Evolutionary conservation across 2,329 filamentous ascomycete genomes (phyloP).

Genomic region (Macrophomina pseudophaseolina): DNA sequence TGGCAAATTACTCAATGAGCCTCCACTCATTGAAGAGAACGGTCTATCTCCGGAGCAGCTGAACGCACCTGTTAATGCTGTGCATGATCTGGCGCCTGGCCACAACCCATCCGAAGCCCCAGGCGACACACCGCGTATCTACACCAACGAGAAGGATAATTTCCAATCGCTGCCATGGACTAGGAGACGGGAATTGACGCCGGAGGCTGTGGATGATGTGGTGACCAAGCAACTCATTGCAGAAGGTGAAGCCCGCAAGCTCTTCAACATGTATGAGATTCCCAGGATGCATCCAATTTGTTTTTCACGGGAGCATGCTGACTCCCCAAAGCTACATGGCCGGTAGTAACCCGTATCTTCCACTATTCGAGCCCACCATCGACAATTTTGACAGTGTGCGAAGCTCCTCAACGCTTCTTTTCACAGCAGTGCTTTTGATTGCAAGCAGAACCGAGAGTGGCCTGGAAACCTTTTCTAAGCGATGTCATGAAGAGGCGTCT

Average conservation of each 20-base stretch:
- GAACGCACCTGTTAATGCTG: conserved; percentile 3
- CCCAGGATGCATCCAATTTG: neutral
- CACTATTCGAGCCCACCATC: conserved; percentile 1
- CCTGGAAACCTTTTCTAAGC: neutral
- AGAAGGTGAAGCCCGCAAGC: neutral
- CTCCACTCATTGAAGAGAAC: neutral
- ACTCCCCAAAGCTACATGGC: neutral
- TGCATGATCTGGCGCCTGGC: neutral
- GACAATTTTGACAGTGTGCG: neutral
- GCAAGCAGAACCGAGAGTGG: neutral
- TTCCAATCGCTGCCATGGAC: too few relatives aligned
- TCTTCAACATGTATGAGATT: conserved; percentile 1
- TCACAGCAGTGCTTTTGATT: conserved; percentile 2
- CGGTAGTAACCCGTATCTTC: conserved; percentile 6
- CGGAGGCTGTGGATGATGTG: neutral
- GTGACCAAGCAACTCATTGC: neutral
- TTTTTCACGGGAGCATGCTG: too few relatives aligned
- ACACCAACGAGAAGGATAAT: too few relatives aligned
- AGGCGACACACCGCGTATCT: neutral
- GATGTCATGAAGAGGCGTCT: neutral
- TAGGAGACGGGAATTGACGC: neutral
- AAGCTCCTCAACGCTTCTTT: neutral
- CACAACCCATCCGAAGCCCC: neutral
- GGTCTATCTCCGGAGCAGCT: conserved; percentile 9
- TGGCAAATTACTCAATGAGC: neutral